Evolutionary conservation across 176 grass and related monocot genomes (phyloP), one percentile per base, ranked within the genome.

Genomic region (Puya raimondii): DNA sequence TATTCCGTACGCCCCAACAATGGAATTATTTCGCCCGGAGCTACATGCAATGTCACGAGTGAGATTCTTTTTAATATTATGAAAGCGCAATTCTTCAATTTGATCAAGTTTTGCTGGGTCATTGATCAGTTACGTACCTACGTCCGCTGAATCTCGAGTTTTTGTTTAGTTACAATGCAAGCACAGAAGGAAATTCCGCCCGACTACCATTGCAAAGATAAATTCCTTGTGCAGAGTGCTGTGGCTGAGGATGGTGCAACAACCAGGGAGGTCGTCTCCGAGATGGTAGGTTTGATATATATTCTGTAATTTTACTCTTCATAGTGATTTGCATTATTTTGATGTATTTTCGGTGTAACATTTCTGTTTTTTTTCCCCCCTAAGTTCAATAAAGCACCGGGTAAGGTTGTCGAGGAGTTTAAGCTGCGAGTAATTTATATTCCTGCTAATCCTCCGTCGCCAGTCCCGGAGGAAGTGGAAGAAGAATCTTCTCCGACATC

Each of bases 151-250:
- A 61, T 5, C 21, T 18, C n/a, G 5, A 22, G n/a, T 61, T n/a
- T 21, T 61, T 61, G 56, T 18, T 61, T n/a, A 99, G 94, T 99
- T 26, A 80, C 70, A 42, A 91, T 99, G 94, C 84, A 87, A 68
- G 82, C 86, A 51, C 89, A 84, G 11, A 93, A 80, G 63, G 90
- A 86, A 81, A 89, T 87, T 17, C 94, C 94, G 12, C 67, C 75
- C 26, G 94, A 99, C 76, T 86, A 88, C 66, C 78, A 91, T 7
- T 91, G 90, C 90, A 93, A 86, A 80, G 94, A 99, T 72, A 99
- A 88, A 79, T 99, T 99, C 47, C 82, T 99, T 16, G 58, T 99
- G 23, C 94, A 99, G 48, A 93, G 94, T 72, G 79, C 84, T 12
- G 53, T 75, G 0, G 82, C 76, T 23, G 48, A 77, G 63, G 80